Base-by-base conservation (phyloP, 352 stramenopile genomes). In the Globisporangium spiculum region DNA sequence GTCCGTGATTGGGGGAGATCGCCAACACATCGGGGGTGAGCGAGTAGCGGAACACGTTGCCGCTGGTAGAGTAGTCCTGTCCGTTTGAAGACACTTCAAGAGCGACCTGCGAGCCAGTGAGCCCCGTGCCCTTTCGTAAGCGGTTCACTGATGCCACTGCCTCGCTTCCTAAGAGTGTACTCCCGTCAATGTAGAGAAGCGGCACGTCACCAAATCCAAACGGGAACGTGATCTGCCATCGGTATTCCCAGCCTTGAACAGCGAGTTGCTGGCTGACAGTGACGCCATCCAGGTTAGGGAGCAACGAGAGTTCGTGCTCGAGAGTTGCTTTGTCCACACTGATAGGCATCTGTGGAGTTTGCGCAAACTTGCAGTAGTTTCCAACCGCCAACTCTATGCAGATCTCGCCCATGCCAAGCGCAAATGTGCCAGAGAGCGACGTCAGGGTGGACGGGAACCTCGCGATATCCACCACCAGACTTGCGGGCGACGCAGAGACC, bases 81-180 rank as follows among this genome's bases (percentile, higher is more conserved):
- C 81, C 81, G 66, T 98, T 98, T 3, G 87, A 87, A 14, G 90
- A 96, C 14, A 98, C 78, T 48, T 97, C 86, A n/a, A 98, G 66
- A 16, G 90, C 72, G 9, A 97, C 90, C 55, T 79, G 78, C 6
- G 77, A 77, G n/a, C 83, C 82, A 24, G 75, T 70, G 16, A 92
- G 38, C 16, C 75, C 77, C 22, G 76, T 67, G 16, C 75, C 79
- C 50, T 77, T 75, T 60, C 80, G 75, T 2, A 86, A 46, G 27
- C 68, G 66, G 10, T 55, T 38, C 6, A 80, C 60, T 2, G 48
- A 68, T 0, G 68, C 12, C 18, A 24, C 38, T 8, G 76, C 63
- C 0, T 32, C 57, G 64, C 62, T 75, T 12, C 77, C 72, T 14
- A 10, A 32, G 0, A 87, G 46, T 10, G 41, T 18, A 22, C 38